phyloP scores from a whole-genome alignment of 2,329 filamentous ascomycete species.

The Colletotrichum scovillei region DNA sequence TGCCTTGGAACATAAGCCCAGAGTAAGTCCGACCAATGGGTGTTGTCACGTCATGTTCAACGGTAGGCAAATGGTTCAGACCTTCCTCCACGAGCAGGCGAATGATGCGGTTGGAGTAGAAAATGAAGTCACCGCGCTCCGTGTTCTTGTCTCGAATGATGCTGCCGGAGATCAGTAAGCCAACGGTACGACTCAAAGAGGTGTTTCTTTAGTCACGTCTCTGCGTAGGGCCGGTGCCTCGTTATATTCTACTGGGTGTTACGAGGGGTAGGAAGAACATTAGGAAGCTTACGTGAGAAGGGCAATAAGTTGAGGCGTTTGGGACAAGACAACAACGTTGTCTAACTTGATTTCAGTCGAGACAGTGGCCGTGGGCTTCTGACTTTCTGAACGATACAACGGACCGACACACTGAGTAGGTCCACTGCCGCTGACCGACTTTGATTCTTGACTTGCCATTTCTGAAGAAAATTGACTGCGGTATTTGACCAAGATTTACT shows the following conservation, averaged over 20 bases:
- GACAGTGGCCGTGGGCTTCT: slow-evolving; percentile 89
- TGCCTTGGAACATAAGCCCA: slow-evolving; percentile 94
- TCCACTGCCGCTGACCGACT: slow-evolving; percentile 26
- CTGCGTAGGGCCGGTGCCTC: background rate
- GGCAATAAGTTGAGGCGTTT: slow-evolving; percentile 97
- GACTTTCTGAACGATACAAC: slow-evolving; percentile 77
- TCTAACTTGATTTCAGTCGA: slow-evolving; percentile 84
- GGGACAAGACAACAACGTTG: slow-evolving; percentile 89
- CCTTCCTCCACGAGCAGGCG: slow-evolving; percentile 96
- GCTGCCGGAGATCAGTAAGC: slow-evolving; percentile 57
- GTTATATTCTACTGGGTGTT: background rate
- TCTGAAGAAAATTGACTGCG: background rate
- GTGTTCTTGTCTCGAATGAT: slow-evolving; percentile 96
- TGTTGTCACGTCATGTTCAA: slow-evolving; percentile 89
- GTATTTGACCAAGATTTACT: background rate
- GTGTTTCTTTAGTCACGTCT: background rate
- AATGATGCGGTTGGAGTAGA: slow-evolving; percentile 98
- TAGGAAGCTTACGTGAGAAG: slow-evolving; percentile 85
- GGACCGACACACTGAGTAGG: slow-evolving; percentile 79
- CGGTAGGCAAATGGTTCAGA: slow-evolving; percentile 93
- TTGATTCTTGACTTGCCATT: slow-evolving; percentile 27
- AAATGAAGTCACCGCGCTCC: slow-evolving; percentile 95
- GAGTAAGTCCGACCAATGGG: slow-evolving; percentile 90
- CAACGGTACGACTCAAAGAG: background rate
- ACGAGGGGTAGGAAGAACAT: slow-evolving; percentile 27